These are phyloP conservation scores for Penicillium cinerascens DNA, from an alignment of 495 filamentous ascomycete genomes.

Conservation along the genomic window DNA sequence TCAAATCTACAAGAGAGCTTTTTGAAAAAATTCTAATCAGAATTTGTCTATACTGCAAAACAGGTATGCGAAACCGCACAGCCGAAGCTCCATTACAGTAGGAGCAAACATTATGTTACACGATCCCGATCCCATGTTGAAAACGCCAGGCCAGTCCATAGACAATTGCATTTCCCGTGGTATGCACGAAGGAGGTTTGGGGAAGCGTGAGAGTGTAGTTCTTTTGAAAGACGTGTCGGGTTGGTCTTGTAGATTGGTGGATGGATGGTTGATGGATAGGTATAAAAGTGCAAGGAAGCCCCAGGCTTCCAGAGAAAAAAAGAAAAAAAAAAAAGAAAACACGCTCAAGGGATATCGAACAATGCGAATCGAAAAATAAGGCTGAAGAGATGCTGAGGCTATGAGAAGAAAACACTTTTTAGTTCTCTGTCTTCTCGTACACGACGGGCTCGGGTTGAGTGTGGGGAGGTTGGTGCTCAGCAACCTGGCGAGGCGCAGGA, in stretches of 20 bases:
- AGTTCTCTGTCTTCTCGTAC: slow-evolving; percentile 26
- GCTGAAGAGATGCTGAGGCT: not conserved
- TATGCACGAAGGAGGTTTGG: not conserved
- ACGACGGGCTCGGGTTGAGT: slow-evolving; percentile 6
- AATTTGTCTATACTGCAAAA: not conserved
- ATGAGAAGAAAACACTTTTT: slow-evolving; percentile 3
- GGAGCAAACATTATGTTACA: not conserved
- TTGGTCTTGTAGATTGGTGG: too few relatives aligned
- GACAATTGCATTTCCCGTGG: not conserved
- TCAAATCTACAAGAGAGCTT: too few relatives aligned
- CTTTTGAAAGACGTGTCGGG: not conserved
- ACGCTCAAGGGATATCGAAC: slow-evolving; percentile 34
- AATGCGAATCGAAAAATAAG: slow-evolving; percentile 9
- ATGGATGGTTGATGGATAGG: too few relatives aligned
- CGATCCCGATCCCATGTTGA: not conserved
- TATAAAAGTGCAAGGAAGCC: slow-evolving; percentile 15
- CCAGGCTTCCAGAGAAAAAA: slow-evolving; percentile 21
- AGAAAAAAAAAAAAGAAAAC: slow-evolving; percentile 15
- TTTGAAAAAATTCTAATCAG: not conserved
- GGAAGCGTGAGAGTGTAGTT: not conserved
- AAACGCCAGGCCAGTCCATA: not conserved
- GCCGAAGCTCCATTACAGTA: not conserved
- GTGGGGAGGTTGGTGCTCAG: slow-evolving; percentile 30
- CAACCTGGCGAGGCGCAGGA: slow-evolving; percentile 33
- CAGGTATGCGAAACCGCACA: not conserved